Evolutionary conservation across 2,329 filamentous ascomycete genomes (phyloP), one percentile per base, ranked within the genome.

Genomic region (Aspergillus fumigatiaffinis): DNA sequence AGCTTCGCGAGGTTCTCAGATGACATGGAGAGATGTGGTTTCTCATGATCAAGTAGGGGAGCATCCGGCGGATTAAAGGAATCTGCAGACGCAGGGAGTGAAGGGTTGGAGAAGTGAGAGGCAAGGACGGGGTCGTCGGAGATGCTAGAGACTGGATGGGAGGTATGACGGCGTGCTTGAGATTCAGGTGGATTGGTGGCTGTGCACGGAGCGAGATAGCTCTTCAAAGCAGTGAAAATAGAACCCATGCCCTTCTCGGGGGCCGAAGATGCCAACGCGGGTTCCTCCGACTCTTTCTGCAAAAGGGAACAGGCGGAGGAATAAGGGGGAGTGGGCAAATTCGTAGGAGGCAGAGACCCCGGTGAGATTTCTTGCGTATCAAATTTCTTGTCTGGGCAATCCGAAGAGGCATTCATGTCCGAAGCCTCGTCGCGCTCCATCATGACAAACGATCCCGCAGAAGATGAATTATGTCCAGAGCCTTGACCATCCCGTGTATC

Each of bases 51-150:
- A 73, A 75, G 80, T 78, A 75, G 82, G 78, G 77, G 83, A 76
- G 75, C 73, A 77, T 66, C 80, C 59, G 66, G 54, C 74, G 71
- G 78, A 76, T 67, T 64, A 58, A 65, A 64, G 53, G 67, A 70
- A 66, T 82, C 82, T 71, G 79, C 78, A 62, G 80, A 75, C 70
- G 73, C 75, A 74, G 77, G 79, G 67, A 80, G 80, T 70, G 81
- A 82, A 63, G 88, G 87, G 60, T 87, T 88, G 66, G 87, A 90
- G 65, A 90, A 82, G 73, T 90, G 84, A 64, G 81, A 79, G 71
- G 87, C 87, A 76, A 85, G 80, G 67, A 89, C 85, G 68, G 79
- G 83, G 66, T 83, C 83, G 64, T 84, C 85, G 66, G 88, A 82
- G 67, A 87, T 79, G 70, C 82, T 84, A 64, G 86, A 85, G 67